Evolutionary conservation across 2,329 filamentous ascomycete species (phyloP), one percentile per base, ranked within the genome.

Genomic region (Graphilbum sp.): DNA sequence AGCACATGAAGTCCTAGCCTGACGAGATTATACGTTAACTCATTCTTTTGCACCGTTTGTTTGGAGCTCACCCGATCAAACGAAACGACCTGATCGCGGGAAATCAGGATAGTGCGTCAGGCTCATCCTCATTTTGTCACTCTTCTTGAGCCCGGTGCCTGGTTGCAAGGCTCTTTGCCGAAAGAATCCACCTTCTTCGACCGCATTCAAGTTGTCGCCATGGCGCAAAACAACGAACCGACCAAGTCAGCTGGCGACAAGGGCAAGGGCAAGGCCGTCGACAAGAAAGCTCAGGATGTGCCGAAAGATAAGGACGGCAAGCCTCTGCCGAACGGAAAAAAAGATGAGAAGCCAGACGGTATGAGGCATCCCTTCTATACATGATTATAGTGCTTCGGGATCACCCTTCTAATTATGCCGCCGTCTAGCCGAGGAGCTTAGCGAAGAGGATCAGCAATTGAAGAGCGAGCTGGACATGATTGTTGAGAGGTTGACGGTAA

Each of bases 391-490:
- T n/a, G 27, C 27, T n/a, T 12, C 13, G 13, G 27, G 6, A 13
- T 35, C 11, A 20, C 24, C 13, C 19, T 3, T 6, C 18, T 15
- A 13, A n/a, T 21, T 4, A 5, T 9, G n/a, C 21, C 20, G 29
- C 13, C 10, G 4, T 29, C 10, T 58, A 52, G 56, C 69, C 64
- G 88, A 96, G 63, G 90, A 98, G 62, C 78, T 98, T 50, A 98
- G 72, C 54, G 90, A 98, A 54, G 90, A 98, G 60, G 90, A 98
- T 49, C 87, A 96, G 63, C 87, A 96, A 66, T 75, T 98, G 54
- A 98, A 98, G 69, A 87, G 72, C 54, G 90, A 98, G 63, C 77
- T 98, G 45, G 90, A 98, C 49, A 92, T 96, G 87, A 74, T 98
- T 37, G 88, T 95, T 9, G 90, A 98, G 64, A 75, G 90, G 54